phyloP scores from a whole-genome alignment of 192 early-diverging fungal genomes.

The Cladochytrium replicatum region DNA sequence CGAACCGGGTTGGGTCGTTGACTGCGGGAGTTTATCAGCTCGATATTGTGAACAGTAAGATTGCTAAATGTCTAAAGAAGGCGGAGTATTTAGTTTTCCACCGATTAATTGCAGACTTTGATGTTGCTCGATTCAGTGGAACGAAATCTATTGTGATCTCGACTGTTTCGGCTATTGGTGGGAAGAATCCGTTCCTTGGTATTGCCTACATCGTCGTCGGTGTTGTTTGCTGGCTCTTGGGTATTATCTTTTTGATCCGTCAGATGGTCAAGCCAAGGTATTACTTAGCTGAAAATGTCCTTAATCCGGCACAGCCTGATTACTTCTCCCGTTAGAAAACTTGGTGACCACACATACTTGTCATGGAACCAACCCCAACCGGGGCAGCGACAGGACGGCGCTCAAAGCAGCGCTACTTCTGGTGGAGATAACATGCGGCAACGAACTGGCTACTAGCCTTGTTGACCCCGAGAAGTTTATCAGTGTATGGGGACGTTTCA shows the following conservation, averaged over 20 bases:
- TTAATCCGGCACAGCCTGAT: constrained; percentile 3
- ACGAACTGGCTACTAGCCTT: no score
- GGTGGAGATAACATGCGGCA: no score
- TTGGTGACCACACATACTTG: constrained; percentile 93
- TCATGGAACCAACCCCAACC: constrained; percentile 80
- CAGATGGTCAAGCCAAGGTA: constrained; percentile 90
- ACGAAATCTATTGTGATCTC: constrained; percentile 93
- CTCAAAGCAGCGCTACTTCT: no score
- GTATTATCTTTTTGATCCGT: constrained; percentile 75
- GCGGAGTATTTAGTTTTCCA: not conserved
- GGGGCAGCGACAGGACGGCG: not conserved
- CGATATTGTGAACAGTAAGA: constrained; percentile 60
- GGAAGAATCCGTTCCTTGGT: constrained; percentile 94
- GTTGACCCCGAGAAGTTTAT: no score
- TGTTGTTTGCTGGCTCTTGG: constrained; percentile 78
- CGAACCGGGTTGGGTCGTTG: constrained; percentile 53
- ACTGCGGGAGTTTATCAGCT: constrained; percentile 62
- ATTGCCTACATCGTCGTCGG: constrained; percentile 91
- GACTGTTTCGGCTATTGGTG: constrained; percentile 88
- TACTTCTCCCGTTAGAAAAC: constrained; percentile 45
- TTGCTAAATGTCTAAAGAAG: not conserved
- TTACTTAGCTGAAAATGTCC: not conserved
- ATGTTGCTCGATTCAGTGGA: constrained; percentile 78
- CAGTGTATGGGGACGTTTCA: no score
- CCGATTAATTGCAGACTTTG: constrained; percentile 52